Conservation (phyloP, 73 alveolate species). For the Urostyla sp. region DNA sequence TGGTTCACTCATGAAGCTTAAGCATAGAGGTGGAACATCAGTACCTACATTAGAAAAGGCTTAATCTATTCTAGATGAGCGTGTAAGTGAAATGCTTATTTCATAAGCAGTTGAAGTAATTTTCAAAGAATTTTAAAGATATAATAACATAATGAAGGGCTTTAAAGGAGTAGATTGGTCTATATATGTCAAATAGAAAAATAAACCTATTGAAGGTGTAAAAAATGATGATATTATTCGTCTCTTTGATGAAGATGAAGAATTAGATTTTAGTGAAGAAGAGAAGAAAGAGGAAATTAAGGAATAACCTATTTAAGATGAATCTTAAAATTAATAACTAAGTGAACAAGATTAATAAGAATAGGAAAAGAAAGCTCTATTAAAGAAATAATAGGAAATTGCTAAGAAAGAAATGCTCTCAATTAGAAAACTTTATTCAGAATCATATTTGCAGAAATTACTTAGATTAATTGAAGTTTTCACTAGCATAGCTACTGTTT, state of each 20-base stretch:
- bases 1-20: constrained; percentile 61
- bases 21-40: constrained; percentile 55
- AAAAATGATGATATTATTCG: constrained; percentile 46
- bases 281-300: constrained; percentile 38
- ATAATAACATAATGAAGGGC: background rate
- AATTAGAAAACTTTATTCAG: constrained; percentile 40
- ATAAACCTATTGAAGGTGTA: constrained; percentile 43
- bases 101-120: constrained; percentile 24
- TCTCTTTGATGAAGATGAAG: constrained; percentile 47
- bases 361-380: constrained; percentile 38
- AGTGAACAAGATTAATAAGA: constrained; percentile 53
- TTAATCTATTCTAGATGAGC: constrained; percentile 1
- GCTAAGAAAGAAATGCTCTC: constrained; percentile 58
- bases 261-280: constrained; percentile 11
- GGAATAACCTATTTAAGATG: too few relatives aligned
- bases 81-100: constrained; percentile 7
- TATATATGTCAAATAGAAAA: constrained; percentile 23
- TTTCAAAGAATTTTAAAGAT: constrained; percentile 37
- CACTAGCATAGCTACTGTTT: constrained; percentile 53
- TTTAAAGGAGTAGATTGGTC: constrained; percentile 53
- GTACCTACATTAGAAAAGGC: constrained; percentile 47
- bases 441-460: constrained; percentile 46
- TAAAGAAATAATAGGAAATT: constrained; percentile 50
- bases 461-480: constrained; percentile 54
- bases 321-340: too few relatives aligned